These are phyloP conservation scores for Aspergillus haitiensis DNA, from an alignment of 495 filamentous ascomycete genomes.

Conservation along the genomic window DNA sequence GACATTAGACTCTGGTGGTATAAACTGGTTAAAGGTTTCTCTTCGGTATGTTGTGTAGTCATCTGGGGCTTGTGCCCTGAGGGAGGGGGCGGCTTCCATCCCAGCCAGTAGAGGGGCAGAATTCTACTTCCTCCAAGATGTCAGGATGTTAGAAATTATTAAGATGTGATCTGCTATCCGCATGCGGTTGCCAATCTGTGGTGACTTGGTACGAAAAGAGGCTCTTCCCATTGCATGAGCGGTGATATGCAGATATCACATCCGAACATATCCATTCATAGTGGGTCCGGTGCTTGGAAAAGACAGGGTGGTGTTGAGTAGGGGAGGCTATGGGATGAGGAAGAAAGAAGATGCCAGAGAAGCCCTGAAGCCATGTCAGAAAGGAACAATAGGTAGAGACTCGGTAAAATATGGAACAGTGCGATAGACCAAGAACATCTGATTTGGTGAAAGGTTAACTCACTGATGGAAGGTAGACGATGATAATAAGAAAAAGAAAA, in stretches of 20 bases:
- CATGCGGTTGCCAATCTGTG: slow-evolving; percentile 6
- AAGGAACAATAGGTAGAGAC: not conserved
- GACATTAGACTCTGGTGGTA: slow-evolving; percentile 8
- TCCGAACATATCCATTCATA: slow-evolving; percentile 23
- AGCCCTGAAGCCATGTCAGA: slow-evolving; percentile 18
- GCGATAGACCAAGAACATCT: not conserved
- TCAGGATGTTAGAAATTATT: not conserved
- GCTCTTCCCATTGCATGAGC: slow-evolving; percentile 14
- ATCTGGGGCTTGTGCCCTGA: slow-evolving; percentile 19
- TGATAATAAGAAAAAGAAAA: not conserved
- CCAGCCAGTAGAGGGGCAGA: not conserved
- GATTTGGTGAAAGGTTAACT: not conserved
- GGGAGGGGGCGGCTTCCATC: slow-evolving; percentile 17
- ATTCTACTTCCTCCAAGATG: not conserved
- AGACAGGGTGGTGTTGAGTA: slow-evolving; percentile 18
- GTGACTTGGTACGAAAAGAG: slow-evolving; percentile 3
- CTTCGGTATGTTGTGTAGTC: slow-evolving; percentile 17
- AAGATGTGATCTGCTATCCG: not conserved
- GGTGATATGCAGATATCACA: slow-evolving; percentile 17
- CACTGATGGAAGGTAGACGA: not conserved
- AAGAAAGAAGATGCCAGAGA: slow-evolving; percentile 14
- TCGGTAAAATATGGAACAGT: not conserved
- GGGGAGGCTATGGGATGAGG: slow-evolving; percentile 18
- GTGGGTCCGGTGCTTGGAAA: slow-evolving; percentile 24
- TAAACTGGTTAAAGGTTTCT: slow-evolving; percentile 14